These are phyloP conservation scores for Aquanectria penicillioides DNA, from an alignment of 2,329 filamentous ascomycete genomes.

Conservation along the genomic window DNA sequence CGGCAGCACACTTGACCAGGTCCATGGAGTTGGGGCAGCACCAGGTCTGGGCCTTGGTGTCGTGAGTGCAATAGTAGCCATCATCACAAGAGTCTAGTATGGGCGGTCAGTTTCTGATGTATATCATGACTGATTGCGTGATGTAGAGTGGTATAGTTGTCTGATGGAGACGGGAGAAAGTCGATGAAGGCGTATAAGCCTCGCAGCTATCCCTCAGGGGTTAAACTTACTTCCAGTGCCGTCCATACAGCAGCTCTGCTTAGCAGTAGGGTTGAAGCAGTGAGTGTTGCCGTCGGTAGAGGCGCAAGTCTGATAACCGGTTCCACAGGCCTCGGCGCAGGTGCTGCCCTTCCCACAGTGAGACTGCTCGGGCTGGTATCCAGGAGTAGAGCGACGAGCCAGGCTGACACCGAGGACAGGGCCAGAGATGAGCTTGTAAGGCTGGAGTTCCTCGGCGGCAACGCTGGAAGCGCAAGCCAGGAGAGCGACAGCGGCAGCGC, in stretches of 20 bases:
- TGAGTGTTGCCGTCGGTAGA: slow-evolving; percentile 61
- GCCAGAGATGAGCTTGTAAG: slow-evolving; percentile 51
- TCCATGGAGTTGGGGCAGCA: slow-evolving; percentile 69
- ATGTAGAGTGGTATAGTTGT: too few relatives aligned
- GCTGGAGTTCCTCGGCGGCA: slow-evolving; percentile 44
- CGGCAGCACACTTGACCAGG: slow-evolving; percentile 63
- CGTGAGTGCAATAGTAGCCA: slow-evolving; percentile 71
- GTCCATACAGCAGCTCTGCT: slow-evolving; percentile 67
- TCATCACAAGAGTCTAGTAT: slow-evolving; percentile 65
- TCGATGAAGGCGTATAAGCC: too few relatives aligned
- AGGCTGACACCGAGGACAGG: slow-evolving; percentile 53
- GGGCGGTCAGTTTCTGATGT: slow-evolving; percentile 27
- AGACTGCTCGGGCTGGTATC: slow-evolving; percentile 60
- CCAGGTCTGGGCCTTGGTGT: slow-evolving; percentile 61
- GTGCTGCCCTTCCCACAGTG: slow-evolving; percentile 60
- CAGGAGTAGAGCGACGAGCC: slow-evolving; percentile 55
- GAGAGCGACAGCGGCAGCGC: slow-evolving; percentile 46
- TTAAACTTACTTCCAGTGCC: slow-evolving; percentile 65
- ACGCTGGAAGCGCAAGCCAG: slow-evolving; percentile 49
- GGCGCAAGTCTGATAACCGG: slow-evolving; percentile 59
- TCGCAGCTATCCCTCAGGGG: not conserved
- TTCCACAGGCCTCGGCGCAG: slow-evolving; percentile 66
- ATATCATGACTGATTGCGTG: too few relatives aligned
- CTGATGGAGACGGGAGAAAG: not conserved
- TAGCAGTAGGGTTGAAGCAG: slow-evolving; percentile 64